Base-by-base conservation (phyloP, 371 early-diverging fungal genomes). In the Basidiobolus meristosporus region DNA sequence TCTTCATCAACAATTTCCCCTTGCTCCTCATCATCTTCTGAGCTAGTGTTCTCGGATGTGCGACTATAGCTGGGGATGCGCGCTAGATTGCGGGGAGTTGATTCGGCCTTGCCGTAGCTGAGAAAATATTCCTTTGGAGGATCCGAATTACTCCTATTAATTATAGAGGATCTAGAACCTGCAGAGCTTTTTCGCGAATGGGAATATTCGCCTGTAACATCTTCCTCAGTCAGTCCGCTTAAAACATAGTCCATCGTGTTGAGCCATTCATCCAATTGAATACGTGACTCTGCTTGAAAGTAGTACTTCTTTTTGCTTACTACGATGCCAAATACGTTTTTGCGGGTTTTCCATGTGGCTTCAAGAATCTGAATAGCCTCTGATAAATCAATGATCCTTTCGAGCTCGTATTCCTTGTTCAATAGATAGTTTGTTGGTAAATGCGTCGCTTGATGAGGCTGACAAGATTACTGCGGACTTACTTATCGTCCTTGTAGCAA, bases 401-500 rank as follows among this genome's bases (percentile, higher is more conserved):
- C 16, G 4, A 21, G 21, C 10, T 36, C 21, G 10, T 36, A 36
- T 17, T 36, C 36, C 36, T 36, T 26, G 26, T 3, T 26, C 3
- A 26, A 26, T 26, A 26, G 9, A 26, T 26, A 26, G 26, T 26
- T 5, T 9, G 3, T 26, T 26, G 26, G 26, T 26, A 26, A 26
- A 26, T 26, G 9, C 9, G 26, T 9, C 9, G 9, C 26, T 26
- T 9, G 3, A 26, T 26, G 9, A 26, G 9, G 19, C 19, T 17
- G 3, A 9, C 18, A 18, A 11, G 11, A 36, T 36, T 36, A 36
- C 3, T 36, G 19, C 36, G 35, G 62, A 73, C 76, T 56, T n/a
- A n/a, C n/a, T 70, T 72, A 20, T 70, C 68, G 47, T 86, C 70
- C 51, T 82, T 80, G 57, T 86, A 86, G 43, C 69, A 74, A 5